Evolutionary conservation across 164 flowering plant genomes (phyloP), one percentile per base, ranked within the genome.

Genomic region (Nymphaea colorata): DNA sequence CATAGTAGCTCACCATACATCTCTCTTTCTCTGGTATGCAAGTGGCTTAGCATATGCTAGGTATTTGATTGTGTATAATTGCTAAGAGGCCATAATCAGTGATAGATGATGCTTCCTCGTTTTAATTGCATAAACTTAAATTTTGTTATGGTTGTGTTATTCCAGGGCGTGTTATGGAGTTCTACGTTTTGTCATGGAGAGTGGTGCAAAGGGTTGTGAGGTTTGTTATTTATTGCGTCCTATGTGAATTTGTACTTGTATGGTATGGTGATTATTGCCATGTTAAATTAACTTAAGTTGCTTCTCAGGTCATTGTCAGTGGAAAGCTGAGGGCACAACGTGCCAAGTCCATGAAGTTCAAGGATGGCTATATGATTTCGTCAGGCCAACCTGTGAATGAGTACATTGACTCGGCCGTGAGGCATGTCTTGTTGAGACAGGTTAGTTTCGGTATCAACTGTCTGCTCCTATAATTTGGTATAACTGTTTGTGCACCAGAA

Each of bases 141-240:
- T 25, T 25, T 25, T 25, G 36, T 25, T 25, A 25, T 25, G 36
- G 36, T 25, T 25, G 36, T 25, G 36, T 25, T 55, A 6, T 36
- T 67, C 42, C 59, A 71, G 79, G 70, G 83, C 81, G 63, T 80
- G 83, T 65, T 80, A 80, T 76, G 79, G 81, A 59, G 81, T 80
- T 42, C 66, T 80, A 62, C 67, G 79, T 16, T 80, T 76, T 36
- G 51, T 78, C 57, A 76, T 78, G 81, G 83, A 76, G 59, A 76
- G 82, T 68, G 80, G 80, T 17, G 82, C 81, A 5, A 76, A 78
- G 42, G 81, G 81, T 1, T 80, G 81, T 59, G 81, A 78, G 79
- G 78, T 77, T 16, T 66, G 69, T 51, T 42, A 25, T 25, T 25
- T 42, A 7, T 43, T 47, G 36, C 36, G 36, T 25, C 36, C 36